Conservation (phyloP, 2,329 filamentous ascomycete genomes). For the Cladophialophora bantiana region DNA sequence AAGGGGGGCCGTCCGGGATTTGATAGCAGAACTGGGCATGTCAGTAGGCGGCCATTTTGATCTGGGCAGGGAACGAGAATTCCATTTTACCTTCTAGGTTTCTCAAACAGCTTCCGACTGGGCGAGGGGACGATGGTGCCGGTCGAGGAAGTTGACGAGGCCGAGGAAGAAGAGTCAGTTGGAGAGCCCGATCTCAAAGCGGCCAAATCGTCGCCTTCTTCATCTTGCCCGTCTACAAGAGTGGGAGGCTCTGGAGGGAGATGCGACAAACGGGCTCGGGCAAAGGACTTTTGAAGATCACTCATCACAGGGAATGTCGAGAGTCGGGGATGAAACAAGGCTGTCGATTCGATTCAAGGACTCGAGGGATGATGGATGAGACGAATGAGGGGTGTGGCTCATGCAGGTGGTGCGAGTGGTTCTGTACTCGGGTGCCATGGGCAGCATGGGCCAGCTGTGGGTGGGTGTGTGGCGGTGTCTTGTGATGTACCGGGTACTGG, state of each 20-base stretch:
- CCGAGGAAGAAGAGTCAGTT: constrained; percentile 78
- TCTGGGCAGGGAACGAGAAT: not conserved
- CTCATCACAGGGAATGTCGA: constrained; percentile 66
- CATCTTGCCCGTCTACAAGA: constrained; percentile 53
- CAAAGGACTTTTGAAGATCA: constrained; percentile 75
- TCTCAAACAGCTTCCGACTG: constrained; percentile 74
- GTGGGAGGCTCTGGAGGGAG: constrained; percentile 63
- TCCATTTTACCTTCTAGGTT: constrained; percentile 68
- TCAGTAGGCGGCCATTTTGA: not conserved
- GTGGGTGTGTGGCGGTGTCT: constrained; percentile 19
- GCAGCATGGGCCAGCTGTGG: too few species aligned
- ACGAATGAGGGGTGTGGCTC: constrained; percentile 6
- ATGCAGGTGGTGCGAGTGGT: not conserved
- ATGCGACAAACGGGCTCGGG: constrained; percentile 73
- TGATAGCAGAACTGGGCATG: constrained; percentile 25
- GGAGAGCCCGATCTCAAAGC: constrained; percentile 36
- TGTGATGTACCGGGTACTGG: too few species aligned
- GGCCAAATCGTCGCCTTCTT: constrained; percentile 47
- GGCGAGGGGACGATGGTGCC: constrained; percentile 87
- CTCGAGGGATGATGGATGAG: not conserved
- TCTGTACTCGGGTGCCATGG: too few species aligned
- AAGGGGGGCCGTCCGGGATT: constrained; percentile 65
- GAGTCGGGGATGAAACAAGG: constrained; percentile 7
- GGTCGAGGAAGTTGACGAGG: constrained; percentile 89
- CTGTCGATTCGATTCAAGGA: constrained; percentile 7